Conservation (phyloP, 2,329 filamentous ascomycete species). For the Penicillium sp. region DNA sequence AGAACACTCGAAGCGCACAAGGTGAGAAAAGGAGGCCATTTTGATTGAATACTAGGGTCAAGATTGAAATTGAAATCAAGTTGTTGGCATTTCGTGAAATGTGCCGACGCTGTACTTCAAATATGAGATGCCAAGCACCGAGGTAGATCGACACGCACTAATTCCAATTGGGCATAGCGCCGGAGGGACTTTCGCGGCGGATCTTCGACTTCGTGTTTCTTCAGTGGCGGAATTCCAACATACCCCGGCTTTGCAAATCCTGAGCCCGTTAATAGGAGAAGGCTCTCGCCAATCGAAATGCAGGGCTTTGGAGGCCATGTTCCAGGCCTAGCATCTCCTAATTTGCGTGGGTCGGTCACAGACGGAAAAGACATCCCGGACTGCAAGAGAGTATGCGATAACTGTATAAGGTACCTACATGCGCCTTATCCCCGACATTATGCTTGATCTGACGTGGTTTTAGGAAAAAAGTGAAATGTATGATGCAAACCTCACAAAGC, state of each 20-base stretch:
- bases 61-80: too few relatives aligned
- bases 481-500: not conserved
- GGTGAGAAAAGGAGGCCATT: too few relatives aligned
- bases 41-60: too few relatives aligned
- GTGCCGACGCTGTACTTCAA: not conserved
- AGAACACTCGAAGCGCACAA: too few relatives aligned
- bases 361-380: not conserved
- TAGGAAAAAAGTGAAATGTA: not conserved
- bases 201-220: not conserved
- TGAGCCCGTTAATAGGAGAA: too few relatives aligned
- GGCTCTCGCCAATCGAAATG: not conserved
- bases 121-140: not conserved
- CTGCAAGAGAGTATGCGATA: slow-evolving; percentile 12
- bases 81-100: too few relatives aligned
- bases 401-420: slow-evolving; percentile 13
- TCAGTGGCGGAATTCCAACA: not conserved
- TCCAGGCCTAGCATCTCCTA: not conserved
- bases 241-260: not conserved
- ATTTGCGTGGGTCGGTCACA: not conserved
- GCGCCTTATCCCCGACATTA: not conserved
- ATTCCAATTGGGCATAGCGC: not conserved
- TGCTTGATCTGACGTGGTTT: not conserved
- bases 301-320: not conserved
- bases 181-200: not conserved
- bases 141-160: not conserved